Base-by-base conservation (phyloP, 1,284 basidiomycete genomes). In the Omphalotus olearius region DNA sequence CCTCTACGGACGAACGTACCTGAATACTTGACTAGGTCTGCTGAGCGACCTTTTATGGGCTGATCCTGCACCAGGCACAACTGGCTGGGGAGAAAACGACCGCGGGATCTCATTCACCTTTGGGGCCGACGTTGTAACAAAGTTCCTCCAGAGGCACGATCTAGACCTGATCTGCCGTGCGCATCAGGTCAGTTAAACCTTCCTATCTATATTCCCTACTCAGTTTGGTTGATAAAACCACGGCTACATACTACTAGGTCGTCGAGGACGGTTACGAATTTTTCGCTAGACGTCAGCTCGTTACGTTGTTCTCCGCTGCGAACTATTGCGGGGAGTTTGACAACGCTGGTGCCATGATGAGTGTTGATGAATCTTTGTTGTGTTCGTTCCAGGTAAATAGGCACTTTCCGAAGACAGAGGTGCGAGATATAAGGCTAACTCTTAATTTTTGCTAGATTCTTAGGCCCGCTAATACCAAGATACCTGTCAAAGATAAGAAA, bases 261-360 rank as follows among this genome's bases (percentile, higher is more conserved):
- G 96, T 99, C 48, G 96, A 99, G 69, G 96, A 99, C 62, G 96
- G 96, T 25, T 99, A 98, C 71, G 96, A 99, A 69, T 99, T 99
- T 74, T 99, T 98, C 64, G 95, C 95, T 50, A 98, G 98, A 73
- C 82, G 96, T 60, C 94, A 97, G 74, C 73, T 99, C 58, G 96
- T 99, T 59, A 99, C 96, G 16, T 72, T 99, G 41, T 99, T 99
- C 76, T 96, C 92, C 14, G 96, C 96, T 52, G 96, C 96, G 55
- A 98, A 98, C 78, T 97, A 98, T 68, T 97, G 93, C 66, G 93
- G 93, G 63, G 93, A 97, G 75, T 99, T 99, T 65, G 97, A 99
- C 73, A 99, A 99, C 67, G 95, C 95, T n/a, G 96, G 96, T 37
- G 96, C 96, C 23, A 98, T 99, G 96, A 99, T 99, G 97, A 95